These are phyloP conservation scores for Neonectria punicea DNA, from an alignment of 2,329 filamentous ascomycete species.

Conservation along the genomic window DNA sequence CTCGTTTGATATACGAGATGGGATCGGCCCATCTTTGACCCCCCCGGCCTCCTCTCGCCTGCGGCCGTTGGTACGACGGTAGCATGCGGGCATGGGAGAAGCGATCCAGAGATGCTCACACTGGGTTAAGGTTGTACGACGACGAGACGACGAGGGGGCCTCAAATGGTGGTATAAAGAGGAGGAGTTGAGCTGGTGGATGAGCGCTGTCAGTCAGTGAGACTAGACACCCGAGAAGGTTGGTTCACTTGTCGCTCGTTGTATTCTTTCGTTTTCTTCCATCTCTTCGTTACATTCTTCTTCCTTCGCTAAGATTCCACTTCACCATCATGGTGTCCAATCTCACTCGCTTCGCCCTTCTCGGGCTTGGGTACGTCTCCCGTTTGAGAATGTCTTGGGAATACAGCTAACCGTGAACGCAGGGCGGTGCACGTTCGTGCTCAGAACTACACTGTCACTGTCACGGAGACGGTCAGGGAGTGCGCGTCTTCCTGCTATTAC, in stretches of 20 bases:
- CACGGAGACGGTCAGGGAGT: constrained; percentile 46
- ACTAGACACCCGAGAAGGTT: constrained; percentile 28
- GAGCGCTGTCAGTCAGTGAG: constrained; percentile 30
- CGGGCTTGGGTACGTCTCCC: constrained; percentile 42
- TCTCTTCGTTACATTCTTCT: constrained; percentile 10
- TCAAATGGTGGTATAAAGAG: constrained; percentile 41
- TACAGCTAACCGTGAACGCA: constrained; percentile 30
- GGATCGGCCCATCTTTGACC: constrained; percentile 5
- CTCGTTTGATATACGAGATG: constrained; percentile 19
- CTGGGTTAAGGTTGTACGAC: constrained; percentile 32
- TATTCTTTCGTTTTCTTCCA: neutral
- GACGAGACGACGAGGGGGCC: neutral
- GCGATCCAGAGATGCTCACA: constrained; percentile 8
- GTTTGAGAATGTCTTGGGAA: neutral
- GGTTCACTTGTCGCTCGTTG: constrained; percentile 41
- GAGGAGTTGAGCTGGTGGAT: constrained; percentile 13
- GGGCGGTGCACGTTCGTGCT: constrained; percentile 39
- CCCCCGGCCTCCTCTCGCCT: constrained; percentile 8
- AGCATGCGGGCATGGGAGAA: constrained; percentile 32
- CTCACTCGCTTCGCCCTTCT: constrained; percentile 41
- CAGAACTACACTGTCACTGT: constrained; percentile 46
- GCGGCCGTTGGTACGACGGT: constrained; percentile 31
- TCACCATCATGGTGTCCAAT: constrained; percentile 36
- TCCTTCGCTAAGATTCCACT: constrained; percentile 2
- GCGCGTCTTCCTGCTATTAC: constrained; percentile 41